phyloP scores from a whole-genome alignment of 768 basidiomycete species.

The Boletus reticuloceps region DNA sequence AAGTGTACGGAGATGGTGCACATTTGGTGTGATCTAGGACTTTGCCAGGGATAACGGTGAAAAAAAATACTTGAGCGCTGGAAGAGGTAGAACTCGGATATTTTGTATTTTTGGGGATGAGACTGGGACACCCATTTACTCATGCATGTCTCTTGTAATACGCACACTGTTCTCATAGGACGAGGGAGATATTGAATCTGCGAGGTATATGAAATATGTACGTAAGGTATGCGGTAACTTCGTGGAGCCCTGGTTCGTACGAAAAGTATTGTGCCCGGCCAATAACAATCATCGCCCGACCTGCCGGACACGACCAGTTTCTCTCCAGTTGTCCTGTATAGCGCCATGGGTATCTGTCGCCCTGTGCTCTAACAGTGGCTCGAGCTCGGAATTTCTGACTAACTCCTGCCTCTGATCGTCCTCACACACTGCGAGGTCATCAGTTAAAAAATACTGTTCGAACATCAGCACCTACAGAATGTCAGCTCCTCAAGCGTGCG shows the following conservation, averaged over 20 bases:
- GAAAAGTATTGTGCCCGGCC: too few relatives aligned
- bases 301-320: too few relatives aligned
- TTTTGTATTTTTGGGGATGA: not conserved
- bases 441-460: too few relatives aligned
- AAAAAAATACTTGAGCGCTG: too few relatives aligned
- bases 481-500: constrained; percentile 18
- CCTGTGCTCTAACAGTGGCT: not conserved
- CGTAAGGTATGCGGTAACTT: too few relatives aligned
- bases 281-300: too few relatives aligned
- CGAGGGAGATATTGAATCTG: not conserved
- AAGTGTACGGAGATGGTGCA: not conserved
- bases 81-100: not conserved
- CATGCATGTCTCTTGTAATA: not conserved
- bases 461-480: constrained; percentile 9
- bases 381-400: not conserved
- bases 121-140: not conserved
- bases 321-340: too few relatives aligned
- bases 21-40: not conserved
- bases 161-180: not conserved
- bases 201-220: not conserved
- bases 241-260: too few relatives aligned
- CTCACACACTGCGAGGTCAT: not conserved
- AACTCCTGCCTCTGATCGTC: not conserved
- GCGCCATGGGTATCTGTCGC: constrained; percentile 13
- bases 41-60: not conserved